phyloP scores from a whole-genome alignment of 345 rosid genomes.

The Hypericum perforatum region DNA sequence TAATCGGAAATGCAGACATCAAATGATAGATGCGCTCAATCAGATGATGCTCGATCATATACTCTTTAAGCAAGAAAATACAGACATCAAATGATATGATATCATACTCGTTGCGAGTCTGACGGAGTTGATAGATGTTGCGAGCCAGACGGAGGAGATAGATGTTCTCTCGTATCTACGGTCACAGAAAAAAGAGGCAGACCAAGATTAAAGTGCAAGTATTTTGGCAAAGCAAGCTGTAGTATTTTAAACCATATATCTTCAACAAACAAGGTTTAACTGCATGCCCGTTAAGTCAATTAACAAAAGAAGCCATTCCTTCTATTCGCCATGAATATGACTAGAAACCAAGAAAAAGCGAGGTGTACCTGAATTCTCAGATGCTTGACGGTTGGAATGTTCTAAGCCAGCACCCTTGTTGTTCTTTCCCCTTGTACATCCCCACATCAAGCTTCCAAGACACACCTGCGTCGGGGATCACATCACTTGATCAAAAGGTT shows the following conservation, averaged over 20 bases:
- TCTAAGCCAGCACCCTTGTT: constrained; percentile 53
- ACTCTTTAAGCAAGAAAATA: neutral
- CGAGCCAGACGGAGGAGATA: constrained; percentile 30
- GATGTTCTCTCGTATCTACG: constrained; percentile 31
- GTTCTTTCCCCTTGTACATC: constrained; percentile 60
- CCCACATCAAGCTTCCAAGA: constrained; percentile 87
- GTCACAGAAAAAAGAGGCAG: no score
- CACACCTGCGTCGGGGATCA: constrained; percentile 41
- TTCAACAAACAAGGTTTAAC: no score
- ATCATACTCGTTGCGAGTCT: constrained; percentile 37
- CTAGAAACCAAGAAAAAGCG: no score
- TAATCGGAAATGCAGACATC: no score
- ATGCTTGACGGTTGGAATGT: constrained; percentile 32
- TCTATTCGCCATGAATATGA: no score
- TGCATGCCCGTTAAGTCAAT: no score
- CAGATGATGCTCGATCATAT: no score
- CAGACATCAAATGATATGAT: constrained; percentile 4
- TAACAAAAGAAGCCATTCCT: no score
- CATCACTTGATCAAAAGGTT: constrained; percentile 4
- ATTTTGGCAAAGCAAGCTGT: no score
- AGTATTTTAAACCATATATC: no score
- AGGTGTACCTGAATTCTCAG: constrained; percentile 34
- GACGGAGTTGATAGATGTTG: constrained; percentile 28
- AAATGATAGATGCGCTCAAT: no score
- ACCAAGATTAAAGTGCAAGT: no score